A percentile compares a stretch with the other conserved stretches of the same genome.
phyloP scores from a whole-genome alignment of 2,329 filamentous ascomycete genomes.

The Aspergillus sp. region DNA sequence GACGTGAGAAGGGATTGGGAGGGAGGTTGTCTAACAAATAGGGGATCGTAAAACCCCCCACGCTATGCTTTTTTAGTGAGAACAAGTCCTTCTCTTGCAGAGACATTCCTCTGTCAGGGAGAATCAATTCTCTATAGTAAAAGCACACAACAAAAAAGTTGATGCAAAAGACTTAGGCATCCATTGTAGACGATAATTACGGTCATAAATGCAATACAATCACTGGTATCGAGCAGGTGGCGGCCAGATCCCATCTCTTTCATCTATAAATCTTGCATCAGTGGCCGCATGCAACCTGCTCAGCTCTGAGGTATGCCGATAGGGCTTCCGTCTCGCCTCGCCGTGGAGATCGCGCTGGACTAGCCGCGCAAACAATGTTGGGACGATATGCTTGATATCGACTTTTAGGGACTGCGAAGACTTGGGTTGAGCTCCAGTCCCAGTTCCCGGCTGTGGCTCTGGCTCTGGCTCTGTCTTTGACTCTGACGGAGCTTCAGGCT shows the following conservation, averaged over 20 bases:
- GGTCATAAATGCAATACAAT: background rate
- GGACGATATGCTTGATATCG: conserved; percentile 19
- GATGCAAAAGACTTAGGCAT: background rate
- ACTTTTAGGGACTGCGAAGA: conserved; percentile 14
- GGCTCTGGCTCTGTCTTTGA: background rate
- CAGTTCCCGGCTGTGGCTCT: background rate
- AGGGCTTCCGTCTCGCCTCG: conserved; percentile 17
- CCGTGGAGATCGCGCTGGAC: conserved; percentile 16
- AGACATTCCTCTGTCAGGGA: background rate
- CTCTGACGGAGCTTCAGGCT: conserved; percentile 6
- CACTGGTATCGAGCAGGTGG: conserved; percentile 6
- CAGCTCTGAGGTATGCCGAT: conserved; percentile 20
- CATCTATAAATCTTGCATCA: background rate
- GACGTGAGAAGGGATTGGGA: background rate
- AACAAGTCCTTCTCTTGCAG: background rate
- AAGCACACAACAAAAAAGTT: background rate
- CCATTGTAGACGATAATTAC: background rate
- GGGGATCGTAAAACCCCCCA: background rate
- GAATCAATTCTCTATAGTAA: background rate
- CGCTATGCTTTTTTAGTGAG: background rate
- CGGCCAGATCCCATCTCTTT: conserved; percentile 11
- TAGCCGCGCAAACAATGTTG: conserved; percentile 17
- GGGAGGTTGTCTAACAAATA: background rate
- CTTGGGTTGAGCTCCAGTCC: background rate
- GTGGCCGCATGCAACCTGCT: conserved; percentile 14